phyloP scores from a whole-genome alignment of 2,329 filamentous ascomycete genomes.

The Gremmenia infestans region DNA sequence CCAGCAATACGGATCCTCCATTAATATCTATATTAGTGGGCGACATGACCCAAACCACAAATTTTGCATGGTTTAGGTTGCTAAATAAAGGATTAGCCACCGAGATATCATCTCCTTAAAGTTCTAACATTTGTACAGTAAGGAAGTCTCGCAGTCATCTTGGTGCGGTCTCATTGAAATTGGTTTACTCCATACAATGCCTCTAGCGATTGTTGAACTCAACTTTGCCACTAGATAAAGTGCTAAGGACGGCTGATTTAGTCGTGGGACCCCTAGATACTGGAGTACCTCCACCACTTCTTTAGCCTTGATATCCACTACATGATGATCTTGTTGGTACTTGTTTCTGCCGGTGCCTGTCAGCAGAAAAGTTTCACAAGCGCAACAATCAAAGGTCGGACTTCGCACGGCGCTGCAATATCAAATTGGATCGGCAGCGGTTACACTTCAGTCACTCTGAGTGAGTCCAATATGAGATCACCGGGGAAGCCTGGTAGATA shows the following conservation, averaged over 20 bases:
- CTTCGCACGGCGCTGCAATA: conserved; percentile 1
- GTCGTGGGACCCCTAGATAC: not conserved
- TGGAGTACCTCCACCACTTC: not conserved
- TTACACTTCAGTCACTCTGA: conserved; percentile 1
- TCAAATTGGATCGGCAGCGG: conserved; percentile 1
- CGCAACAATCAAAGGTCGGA: conserved; percentile 2
- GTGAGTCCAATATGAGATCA: conserved; percentile 13
- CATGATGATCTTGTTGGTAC: not conserved
- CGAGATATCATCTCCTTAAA: not conserved
- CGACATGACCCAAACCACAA: not conserved
- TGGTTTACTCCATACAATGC: not conserved
- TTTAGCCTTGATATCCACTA: not conserved
- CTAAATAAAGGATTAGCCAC: not conserved
- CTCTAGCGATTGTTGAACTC: not conserved
- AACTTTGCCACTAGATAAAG: not conserved
- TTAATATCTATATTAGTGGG: not conserved
- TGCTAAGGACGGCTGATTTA: not conserved
- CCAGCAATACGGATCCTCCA: not conserved
- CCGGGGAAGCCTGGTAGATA: conserved; percentile 8
- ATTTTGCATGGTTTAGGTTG: not conserved
- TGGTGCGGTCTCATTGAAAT: not conserved
- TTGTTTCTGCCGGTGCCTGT: not conserved
- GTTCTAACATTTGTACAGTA: not conserved
- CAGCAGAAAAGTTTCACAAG: conserved; percentile 11
- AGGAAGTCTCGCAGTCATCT: not conserved